These are phyloP conservation scores for Gomphus bonarii DNA, from an alignment of 1,284 basidiomycete genomes.

Conservation along the genomic window DNA sequence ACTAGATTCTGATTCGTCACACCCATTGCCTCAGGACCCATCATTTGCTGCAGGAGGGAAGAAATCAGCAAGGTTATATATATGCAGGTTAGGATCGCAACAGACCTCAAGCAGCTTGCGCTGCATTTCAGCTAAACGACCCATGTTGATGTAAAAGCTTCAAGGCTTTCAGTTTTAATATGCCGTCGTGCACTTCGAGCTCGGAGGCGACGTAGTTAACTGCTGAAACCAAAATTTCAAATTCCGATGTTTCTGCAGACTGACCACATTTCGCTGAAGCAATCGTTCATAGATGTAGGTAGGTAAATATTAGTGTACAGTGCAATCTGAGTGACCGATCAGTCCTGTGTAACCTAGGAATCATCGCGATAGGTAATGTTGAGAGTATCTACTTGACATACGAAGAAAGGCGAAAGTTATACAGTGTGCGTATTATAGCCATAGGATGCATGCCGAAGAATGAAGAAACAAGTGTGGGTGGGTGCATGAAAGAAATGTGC, in stretches of 20 bases:
- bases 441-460: not conserved
- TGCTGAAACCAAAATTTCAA: not conserved
- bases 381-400: not conserved
- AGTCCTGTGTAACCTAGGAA: not conserved
- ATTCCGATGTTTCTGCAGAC: not conserved
- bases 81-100: slow-evolving; percentile 3
- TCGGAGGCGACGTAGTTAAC: not conserved
- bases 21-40: slow-evolving; percentile 98
- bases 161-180: not conserved
- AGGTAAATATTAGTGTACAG: too few relatives aligned
- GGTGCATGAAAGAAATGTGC: not conserved
- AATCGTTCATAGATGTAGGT: too few relatives aligned
- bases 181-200: not conserved
- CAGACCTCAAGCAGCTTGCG: slow-evolving; percentile 82
- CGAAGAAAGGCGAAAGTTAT: not conserved
- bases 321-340: too few relatives aligned
- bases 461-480: not conserved
- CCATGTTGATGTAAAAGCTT: slow-evolving; percentile 35
- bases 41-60: slow-evolving; percentile 73
- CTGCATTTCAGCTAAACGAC: slow-evolving; percentile 83
- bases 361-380: not conserved
- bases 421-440: not conserved
- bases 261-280: not conserved
- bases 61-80: not conserved
- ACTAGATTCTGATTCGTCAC: slow-evolving; percentile 85